Percentiles rank a stretch among this genome's conserved stretches.
These are phyloP conservation scores for Mycena rosella DNA, from an alignment of 768 basidiomycete genomes.

Conservation along the genomic window DNA sequence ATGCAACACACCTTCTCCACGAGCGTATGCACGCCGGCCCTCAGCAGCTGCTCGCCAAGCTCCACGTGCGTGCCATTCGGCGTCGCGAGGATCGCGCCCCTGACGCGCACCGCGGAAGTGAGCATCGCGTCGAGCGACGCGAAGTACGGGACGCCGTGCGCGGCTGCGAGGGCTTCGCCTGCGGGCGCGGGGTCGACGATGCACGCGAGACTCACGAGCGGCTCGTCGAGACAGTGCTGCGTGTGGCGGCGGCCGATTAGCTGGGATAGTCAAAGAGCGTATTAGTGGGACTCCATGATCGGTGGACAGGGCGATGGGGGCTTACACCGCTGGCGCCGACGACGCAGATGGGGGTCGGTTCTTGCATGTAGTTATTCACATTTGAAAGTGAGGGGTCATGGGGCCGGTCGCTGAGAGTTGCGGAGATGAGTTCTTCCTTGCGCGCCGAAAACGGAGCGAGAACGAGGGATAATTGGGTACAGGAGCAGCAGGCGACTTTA, in stretches of 20 bases:
- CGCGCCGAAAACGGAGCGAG: neutral
- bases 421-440: neutral
- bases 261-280: neutral
- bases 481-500: conserved; percentile 11
- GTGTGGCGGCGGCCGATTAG: conserved; percentile 26
- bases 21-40: conserved; percentile 15
- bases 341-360: neutral
- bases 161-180: neutral
- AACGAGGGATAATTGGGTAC: neutral
- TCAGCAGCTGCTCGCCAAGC: conserved; percentile 11
- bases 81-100: conserved; percentile 27
- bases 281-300: neutral
- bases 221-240: conserved; percentile 7
- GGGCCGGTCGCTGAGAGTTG: conserved; percentile 1
- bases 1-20: conserved; percentile 10
- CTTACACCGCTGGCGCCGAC: neutral
- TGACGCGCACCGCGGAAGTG: neutral
- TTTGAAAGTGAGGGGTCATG: no score
- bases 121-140: conserved; percentile 14
- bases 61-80: conserved; percentile 29
- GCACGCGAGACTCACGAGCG: neutral
- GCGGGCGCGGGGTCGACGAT: conserved; percentile 22
- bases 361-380: no score
- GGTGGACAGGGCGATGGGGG: no score
- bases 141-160: conserved; percentile 5